Evolutionary conservation across 768 basidiomycete genomes (phyloP).

Genomic region (Pulveroboletus sp.): DNA sequence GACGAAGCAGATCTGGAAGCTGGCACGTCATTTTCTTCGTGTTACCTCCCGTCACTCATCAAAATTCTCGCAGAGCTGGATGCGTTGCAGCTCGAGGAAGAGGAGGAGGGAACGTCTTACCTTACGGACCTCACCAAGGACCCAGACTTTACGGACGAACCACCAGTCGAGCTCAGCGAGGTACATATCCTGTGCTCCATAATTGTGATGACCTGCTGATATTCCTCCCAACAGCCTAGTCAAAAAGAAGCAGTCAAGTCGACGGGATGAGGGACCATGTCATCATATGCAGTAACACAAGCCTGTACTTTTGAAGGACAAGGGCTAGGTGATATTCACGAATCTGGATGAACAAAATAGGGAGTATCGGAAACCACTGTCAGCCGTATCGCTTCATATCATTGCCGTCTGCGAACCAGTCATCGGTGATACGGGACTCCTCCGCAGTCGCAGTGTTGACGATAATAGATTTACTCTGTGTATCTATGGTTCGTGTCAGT

Average conservation of each 20-base stretch:
- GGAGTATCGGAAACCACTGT: constrained; percentile 10
- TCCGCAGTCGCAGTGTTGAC: constrained; percentile 66
- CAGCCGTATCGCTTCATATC: constrained; percentile 65
- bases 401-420: constrained; percentile 71
- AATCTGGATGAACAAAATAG: not conserved
- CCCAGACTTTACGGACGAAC: constrained; percentile 91
- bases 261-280: constrained; percentile 32
- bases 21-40: constrained; percentile 45
- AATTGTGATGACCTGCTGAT: not conserved
- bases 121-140: constrained; percentile 80
- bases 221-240: constrained; percentile 34
- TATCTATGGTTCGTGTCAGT: constrained; percentile 46
- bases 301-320: constrained; percentile 16
- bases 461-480: constrained; percentile 81
- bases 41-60: not conserved
- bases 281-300: constrained; percentile 4
- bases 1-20: constrained; percentile 98
- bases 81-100: constrained; percentile 86
- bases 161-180: constrained; percentile 69
- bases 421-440: constrained; percentile 58
- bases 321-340: not conserved
- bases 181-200: constrained; percentile 33
- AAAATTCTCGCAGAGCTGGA: constrained; percentile 72
- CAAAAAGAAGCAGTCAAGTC: constrained; percentile 57
- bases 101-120: constrained; percentile 89